A percentile compares a stretch with the other conserved stretches of the same genome.
phyloP scores from a whole-genome alignment of 1,284 basidiomycete species.

The Vanrija pseudolonga region DNA sequence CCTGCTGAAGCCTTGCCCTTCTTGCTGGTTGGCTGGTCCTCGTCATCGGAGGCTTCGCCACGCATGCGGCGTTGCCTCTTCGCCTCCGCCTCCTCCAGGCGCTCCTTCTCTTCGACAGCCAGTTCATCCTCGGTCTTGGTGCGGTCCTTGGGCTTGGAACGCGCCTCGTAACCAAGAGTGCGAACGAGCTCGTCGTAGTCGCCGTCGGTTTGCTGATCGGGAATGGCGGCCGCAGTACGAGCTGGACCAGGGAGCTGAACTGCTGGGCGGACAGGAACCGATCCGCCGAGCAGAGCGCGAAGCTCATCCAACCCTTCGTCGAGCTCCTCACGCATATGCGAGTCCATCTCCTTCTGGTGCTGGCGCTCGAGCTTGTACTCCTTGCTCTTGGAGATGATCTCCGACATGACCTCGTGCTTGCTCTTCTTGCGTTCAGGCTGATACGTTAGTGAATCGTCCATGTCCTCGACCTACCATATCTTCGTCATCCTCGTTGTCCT shows the following conservation, averaged over 20 bases:
- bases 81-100: conserved; percentile 79
- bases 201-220: conserved; percentile 39
- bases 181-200: conserved; percentile 87
- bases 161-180: conserved; percentile 86
- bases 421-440: conserved; percentile 65
- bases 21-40: conserved; percentile 54
- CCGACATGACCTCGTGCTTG: conserved; percentile 96
- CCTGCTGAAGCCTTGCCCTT: conserved; percentile 29
- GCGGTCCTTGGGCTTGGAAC: conserved; percentile 90
- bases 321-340: conserved; percentile 79
- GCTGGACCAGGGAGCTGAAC: conserved; percentile 50
- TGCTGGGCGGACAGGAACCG: conserved; percentile 52
- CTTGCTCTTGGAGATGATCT: conserved; percentile 97
- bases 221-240: conserved; percentile 32
- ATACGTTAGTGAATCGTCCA: neutral
- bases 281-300: conserved; percentile 67
- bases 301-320: conserved; percentile 85
- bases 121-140: conserved; percentile 96
- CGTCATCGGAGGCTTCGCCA: conserved; percentile 65
- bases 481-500: conserved; percentile 58
- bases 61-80: conserved; percentile 79
- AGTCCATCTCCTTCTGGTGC: conserved; percentile 79
- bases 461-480: conserved; percentile 39
- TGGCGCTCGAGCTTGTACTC: conserved; percentile 72
- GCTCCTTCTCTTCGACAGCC: conserved; percentile 81